Evolutionary conservation across 805 yeast genomes (phyloP).

Genomic region (Wickerhamomyces silvicola): DNA sequence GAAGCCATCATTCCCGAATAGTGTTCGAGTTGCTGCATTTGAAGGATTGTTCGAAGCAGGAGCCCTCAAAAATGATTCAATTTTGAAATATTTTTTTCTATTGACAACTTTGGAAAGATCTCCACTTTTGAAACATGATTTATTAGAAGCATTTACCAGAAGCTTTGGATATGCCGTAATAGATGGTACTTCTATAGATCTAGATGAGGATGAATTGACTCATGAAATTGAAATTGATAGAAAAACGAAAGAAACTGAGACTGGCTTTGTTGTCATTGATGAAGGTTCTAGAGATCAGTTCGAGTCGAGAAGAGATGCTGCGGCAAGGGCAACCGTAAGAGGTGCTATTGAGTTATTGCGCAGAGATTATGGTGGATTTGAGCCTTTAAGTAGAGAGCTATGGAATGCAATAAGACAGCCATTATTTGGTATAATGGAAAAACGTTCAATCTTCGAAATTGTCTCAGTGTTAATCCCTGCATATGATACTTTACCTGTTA

Average conservation of each 20-base stretch:
- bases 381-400: conserved; percentile 49
- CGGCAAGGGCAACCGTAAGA: conserved; percentile 55
- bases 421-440: conserved; percentile 49
- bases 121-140: conserved; percentile 40
- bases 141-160: conserved; percentile 41
- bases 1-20: conserved; percentile 35
- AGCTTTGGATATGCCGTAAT: conserved; percentile 64
- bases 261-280: conserved; percentile 50
- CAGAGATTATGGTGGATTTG: conserved; percentile 46
- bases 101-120: conserved; percentile 51
- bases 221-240: conserved; percentile 9
- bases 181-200: conserved; percentile 47
- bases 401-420: conserved; percentile 71
- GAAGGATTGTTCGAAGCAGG: conserved; percentile 67
- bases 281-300: conserved; percentile 39
- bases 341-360: conserved; percentile 65
- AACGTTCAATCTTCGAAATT: conserved; percentile 57
- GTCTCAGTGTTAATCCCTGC: conserved; percentile 62
- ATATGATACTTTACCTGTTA: conserved; percentile 53
- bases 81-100: conserved; percentile 58
- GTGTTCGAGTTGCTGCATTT: conserved; percentile 62
- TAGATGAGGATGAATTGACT: conserved; percentile 60
- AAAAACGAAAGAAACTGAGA: conserved; percentile 13
- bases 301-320: conserved; percentile 51
- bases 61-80: conserved; percentile 59